Evolutionary conservation across 2,329 filamentous ascomycete species (phyloP).

Genomic region (Neophaeococcomyces aloes): DNA sequence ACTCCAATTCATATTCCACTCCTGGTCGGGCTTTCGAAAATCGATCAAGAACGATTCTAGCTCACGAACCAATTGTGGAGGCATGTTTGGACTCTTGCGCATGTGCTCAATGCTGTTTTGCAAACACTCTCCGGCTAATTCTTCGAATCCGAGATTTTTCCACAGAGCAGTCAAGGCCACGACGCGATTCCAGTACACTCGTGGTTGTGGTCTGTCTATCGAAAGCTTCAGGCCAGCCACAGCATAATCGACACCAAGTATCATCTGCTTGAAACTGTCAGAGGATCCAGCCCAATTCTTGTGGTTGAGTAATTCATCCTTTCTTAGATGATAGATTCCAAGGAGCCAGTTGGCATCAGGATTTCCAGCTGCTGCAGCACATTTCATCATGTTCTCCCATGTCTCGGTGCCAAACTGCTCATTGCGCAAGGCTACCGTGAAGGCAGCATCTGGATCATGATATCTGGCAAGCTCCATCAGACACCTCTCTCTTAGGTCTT

Average conservation of each 20-base stretch:
- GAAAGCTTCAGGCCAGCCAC: too few relatives aligned
- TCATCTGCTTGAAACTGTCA: not conserved
- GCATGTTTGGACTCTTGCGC: too few relatives aligned
- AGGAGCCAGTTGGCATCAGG: conserved; percentile 11
- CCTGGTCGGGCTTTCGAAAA: too few relatives aligned
- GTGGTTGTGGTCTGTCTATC: too few relatives aligned
- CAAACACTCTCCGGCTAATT: too few relatives aligned
- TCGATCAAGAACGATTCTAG: too few relatives aligned
- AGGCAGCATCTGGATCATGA: conserved; percentile 11
- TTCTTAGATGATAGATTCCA: conserved; percentile 11
- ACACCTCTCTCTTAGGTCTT: conserved; percentile 6
- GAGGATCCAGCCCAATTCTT: not conserved
- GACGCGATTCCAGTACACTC: too few relatives aligned
- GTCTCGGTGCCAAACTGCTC: conserved; percentile 7
- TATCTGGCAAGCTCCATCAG: conserved; percentile 9
- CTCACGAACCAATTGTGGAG: too few relatives aligned
- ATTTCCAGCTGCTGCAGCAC: conserved; percentile 11
- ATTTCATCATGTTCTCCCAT: conserved; percentile 13
- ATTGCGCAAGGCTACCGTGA: conserved; percentile 11
- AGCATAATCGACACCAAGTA: not conserved
- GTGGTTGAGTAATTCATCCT: conserved; percentile 14
- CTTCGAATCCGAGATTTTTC: too few relatives aligned
- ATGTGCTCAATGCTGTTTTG: too few relatives aligned
- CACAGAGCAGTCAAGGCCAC: too few relatives aligned
- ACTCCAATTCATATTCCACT: too few relatives aligned